Conservation (phyloP, 2,329 filamentous ascomycete genomes). For the Fusarium burgessii region DNA sequence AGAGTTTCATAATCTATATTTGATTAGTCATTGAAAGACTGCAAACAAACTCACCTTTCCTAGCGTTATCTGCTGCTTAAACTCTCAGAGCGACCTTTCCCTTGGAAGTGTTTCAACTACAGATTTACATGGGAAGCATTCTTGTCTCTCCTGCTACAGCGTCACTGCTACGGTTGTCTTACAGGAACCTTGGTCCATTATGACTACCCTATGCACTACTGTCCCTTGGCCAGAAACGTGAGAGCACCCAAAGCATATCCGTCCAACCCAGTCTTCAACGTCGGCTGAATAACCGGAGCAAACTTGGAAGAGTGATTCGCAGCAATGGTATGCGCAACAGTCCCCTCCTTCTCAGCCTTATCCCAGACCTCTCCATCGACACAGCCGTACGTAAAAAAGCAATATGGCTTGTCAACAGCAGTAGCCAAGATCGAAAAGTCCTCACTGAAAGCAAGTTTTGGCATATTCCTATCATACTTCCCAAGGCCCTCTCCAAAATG, state of each 20-base stretch:
- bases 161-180: too few relatives aligned
- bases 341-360: slow-evolving; percentile 17
- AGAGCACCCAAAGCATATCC: slow-evolving; percentile 8
- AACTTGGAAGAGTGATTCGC: slow-evolving; percentile 45
- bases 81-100: too few relatives aligned
- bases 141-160: too few relatives aligned
- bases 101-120: too few relatives aligned
- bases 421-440: slow-evolving; percentile 60
- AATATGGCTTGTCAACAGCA: slow-evolving; percentile 26
- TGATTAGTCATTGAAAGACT: too few relatives aligned
- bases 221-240: background rate
- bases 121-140: too few relatives aligned
- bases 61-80: too few relatives aligned
- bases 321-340: slow-evolving; percentile 35
- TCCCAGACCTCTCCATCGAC: slow-evolving; percentile 35
- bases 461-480: slow-evolving; percentile 51
- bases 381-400: slow-evolving; percentile 42
- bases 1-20: too few relatives aligned
- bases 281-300: slow-evolving; percentile 43
- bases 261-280: slow-evolving; percentile 34
- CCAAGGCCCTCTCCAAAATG: slow-evolving; percentile 55
- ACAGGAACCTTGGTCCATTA: background rate
- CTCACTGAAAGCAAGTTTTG: slow-evolving; percentile 62
- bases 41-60: too few relatives aligned
- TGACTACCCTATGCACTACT: background rate